These are phyloP conservation scores for Cladosporium sp. DNA, from an alignment of 2,329 filamentous ascomycete genomes.

Conservation along the genomic window DNA sequence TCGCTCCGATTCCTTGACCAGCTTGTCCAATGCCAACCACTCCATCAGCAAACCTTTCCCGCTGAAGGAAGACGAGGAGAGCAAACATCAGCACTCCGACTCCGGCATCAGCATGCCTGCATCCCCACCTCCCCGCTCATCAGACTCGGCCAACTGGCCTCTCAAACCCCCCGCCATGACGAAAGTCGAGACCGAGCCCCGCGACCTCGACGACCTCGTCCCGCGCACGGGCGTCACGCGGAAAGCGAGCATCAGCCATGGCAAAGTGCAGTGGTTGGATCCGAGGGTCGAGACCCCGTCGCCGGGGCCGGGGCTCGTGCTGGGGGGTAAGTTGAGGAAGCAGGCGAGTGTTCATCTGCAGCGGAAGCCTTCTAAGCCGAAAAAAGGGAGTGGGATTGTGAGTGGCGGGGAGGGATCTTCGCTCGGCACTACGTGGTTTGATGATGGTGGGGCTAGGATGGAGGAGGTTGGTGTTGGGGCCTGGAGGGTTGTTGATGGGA, in stretches of 20 bases:
- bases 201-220: neutral
- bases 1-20: neutral
- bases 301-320: neutral
- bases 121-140: neutral
- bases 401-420: neutral
- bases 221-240: neutral
- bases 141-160: neutral
- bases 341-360: neutral
- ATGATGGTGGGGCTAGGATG: neutral
- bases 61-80: neutral
- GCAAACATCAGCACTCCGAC: neutral
- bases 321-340: neutral
- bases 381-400: neutral
- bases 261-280: conserved; percentile 1
- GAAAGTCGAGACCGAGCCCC: neutral
- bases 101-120: neutral
- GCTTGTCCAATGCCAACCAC: neutral
- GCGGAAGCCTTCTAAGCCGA: neutral
- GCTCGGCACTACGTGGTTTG: neutral
- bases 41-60: neutral
- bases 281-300: neutral
- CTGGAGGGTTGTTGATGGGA: neutral
- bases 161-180: neutral
- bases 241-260: conserved; percentile 2
- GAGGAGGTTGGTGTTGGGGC: conserved; percentile 2